Evolutionary conservation across 202 grass and related monocot species (phyloP).

Genomic region (Brachypodium distachyon): DNA sequence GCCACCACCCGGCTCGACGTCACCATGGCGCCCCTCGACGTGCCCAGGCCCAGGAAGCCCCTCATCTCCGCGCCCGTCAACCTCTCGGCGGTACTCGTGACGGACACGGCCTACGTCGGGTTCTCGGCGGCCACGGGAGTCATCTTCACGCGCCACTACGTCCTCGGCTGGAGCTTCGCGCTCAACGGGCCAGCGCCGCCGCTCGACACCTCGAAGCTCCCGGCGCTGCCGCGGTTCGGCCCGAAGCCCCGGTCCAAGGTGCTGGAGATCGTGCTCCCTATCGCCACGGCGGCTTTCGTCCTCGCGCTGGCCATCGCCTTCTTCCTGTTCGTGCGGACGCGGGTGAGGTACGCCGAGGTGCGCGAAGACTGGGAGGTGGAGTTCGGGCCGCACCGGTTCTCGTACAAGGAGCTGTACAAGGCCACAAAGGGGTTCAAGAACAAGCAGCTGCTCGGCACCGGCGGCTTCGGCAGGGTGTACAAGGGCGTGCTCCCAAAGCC

Average conservation of each 20-base stretch:
- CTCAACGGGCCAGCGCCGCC: constrained; percentile 14
- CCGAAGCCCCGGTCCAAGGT: constrained; percentile 40
- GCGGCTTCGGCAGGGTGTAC: constrained; percentile 54
- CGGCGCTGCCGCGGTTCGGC: constrained; percentile 36
- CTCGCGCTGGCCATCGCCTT: constrained; percentile 1
- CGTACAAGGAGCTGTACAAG: constrained; percentile 40
- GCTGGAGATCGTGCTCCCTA: constrained; percentile 40
- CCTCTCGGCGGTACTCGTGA: constrained; percentile 30
- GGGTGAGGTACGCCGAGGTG: constrained; percentile 42
- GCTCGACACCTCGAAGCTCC: constrained; percentile 20
- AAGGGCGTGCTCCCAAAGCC: constrained; percentile 32
- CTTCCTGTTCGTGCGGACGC: constrained; percentile 24
- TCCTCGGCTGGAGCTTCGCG: constrained; percentile 47
- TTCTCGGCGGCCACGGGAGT: constrained; percentile 48
- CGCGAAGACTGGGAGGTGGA: constrained; percentile 58
- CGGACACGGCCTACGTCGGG: constrained; percentile 34
- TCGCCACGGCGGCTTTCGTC: constrained; percentile 27
- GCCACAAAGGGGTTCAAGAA: constrained; percentile 44
- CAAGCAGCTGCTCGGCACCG: constrained; percentile 36
- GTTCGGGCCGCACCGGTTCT: constrained; percentile 39
- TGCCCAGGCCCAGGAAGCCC: constrained; percentile 17
- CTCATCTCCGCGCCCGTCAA: constrained; percentile 42
- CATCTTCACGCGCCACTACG: constrained; percentile 46
- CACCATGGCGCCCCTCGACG: constrained; percentile 25
- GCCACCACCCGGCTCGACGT: constrained; percentile 26